phyloP scores from a whole-genome alignment of 1,284 basidiomycete genomes.

The Gastroboletus turbinatus region DNA sequence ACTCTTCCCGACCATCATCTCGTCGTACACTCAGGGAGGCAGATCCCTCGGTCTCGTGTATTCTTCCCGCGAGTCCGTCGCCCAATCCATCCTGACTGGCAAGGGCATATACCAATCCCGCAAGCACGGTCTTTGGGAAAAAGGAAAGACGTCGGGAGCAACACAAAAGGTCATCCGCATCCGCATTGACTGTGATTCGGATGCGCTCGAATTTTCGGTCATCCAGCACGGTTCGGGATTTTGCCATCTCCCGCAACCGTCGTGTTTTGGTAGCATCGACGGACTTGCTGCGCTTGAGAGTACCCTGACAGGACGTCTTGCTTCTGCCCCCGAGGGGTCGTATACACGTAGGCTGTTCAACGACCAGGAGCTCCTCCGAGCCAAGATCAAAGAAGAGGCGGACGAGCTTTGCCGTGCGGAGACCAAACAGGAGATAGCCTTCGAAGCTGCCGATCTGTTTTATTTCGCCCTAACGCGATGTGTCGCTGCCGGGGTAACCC shows the following conservation, averaged over 20 bases:
- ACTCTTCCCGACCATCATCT: constrained; percentile 90
- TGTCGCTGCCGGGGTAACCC: constrained; percentile 78
- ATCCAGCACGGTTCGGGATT: constrained; percentile 91
- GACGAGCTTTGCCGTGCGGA: constrained; percentile 91
- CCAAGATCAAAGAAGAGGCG: constrained; percentile 98
- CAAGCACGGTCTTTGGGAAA: constrained; percentile 95
- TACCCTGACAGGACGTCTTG: constrained; percentile 74
- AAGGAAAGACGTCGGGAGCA: constrained; percentile 95
- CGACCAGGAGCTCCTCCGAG: constrained; percentile 77
- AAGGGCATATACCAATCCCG: constrained; percentile 96
- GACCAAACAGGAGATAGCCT: constrained; percentile 84
- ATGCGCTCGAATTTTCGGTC: constrained; percentile 91
- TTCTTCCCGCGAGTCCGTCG: constrained; percentile 88
- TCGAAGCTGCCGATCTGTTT: constrained; percentile 93
- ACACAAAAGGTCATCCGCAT: constrained; percentile 88
- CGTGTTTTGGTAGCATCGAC: constrained; percentile 81
- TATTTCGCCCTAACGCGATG: constrained; percentile 95
- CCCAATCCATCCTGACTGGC: constrained; percentile 85
- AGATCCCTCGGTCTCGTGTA: constrained; percentile 93
- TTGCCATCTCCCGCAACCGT: constrained; percentile 85
- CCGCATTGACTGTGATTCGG: constrained; percentile 89
- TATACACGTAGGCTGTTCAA: constrained; percentile 91
- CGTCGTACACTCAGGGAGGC: constrained; percentile 69
- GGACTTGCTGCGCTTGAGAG: constrained; percentile 85
- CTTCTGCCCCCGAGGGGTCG: constrained; percentile 82